Conservation (phyloP, 345 rosid species). For the Populus nigra region DNA sequence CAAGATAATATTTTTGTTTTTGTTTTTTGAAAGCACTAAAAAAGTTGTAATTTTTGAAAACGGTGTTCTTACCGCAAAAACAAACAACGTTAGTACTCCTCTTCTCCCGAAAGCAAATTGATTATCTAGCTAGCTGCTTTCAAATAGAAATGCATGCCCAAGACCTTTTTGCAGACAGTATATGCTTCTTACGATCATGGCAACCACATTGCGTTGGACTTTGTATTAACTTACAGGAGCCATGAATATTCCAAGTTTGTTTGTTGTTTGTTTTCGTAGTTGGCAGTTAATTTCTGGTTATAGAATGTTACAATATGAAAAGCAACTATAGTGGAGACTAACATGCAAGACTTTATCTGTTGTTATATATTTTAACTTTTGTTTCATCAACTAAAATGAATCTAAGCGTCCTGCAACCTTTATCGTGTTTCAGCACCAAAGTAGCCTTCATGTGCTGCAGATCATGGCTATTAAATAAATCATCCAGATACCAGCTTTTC, state of each 20-base stretch:
- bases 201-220: neutral
- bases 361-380: neutral
- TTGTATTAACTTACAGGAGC: neutral
- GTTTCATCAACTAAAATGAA: conserved; percentile 13
- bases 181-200: conserved; percentile 9
- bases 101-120: neutral
- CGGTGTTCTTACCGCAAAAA: no score
- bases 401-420: conserved; percentile 4
- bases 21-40: no score
- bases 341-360: conserved; percentile 31
- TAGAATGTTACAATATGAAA: conserved; percentile 8
- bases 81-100: neutral
- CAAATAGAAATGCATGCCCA: neutral
- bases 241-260: conserved; percentile 16
- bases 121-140: neutral
- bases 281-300: conserved; percentile 38
- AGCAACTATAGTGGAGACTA: conserved; percentile 40
- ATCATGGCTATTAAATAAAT: neutral
- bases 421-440: conserved; percentile 2
- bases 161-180: neutral
- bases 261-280: conserved; percentile 23
- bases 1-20: no score
- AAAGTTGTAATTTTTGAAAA: no score
- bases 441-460: conserved; percentile 28
- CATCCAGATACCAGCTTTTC: conserved; percentile 6